Evolutionary conservation across 2,329 filamentous ascomycete genomes (phyloP), one percentile per base, ranked within the genome.

Genomic region (Rutstroemia sydowiana): DNA sequence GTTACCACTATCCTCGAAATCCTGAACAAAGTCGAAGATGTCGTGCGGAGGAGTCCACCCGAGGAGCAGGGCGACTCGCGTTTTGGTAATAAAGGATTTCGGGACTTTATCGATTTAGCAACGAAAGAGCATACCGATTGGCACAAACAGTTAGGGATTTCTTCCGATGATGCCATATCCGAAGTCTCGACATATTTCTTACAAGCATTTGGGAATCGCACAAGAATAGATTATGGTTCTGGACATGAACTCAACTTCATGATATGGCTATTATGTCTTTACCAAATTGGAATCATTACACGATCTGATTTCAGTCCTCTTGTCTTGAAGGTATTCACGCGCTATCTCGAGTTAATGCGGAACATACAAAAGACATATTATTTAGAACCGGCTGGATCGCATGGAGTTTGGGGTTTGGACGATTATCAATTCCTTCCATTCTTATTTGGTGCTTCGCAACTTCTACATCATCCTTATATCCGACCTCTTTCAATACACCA

Each of bases 341-440:
- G 82, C 48, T 98, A 98, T 67, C 80, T 98, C 42, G 71, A 74
- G 45, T 75, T 97, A 51, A 95, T 97, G 90, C 88, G 91, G 49
- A 75, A 79, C 21, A 78, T 97, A 14, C 93, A 98, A 69, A 84
- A 82, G 57, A 88, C 89, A 3, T 98, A 98, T 71, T 98, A 98
- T 65, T 83, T 98, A 46, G 93, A 98, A 65, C 93, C 93, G 2
- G 93, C 93, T 0, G 93, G 93, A 13, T 96, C 92, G 1, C 93
- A 98, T 67, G 93, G 93, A 37, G 93, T 98, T 21, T 98, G 93
- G 93, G 93, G 93, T 16, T 74, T 98, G 1, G 93, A 98, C 64
- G 93, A 98, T 68, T 96, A 98, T 70, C 91, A 95, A 60, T 98
- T 98, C 70, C 73, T 96, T 1, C 93, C 95, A 0, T 98, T 97